Conservation (phyloP, 768 basidiomycete species). For the Tulasnella sp. region DNA sequence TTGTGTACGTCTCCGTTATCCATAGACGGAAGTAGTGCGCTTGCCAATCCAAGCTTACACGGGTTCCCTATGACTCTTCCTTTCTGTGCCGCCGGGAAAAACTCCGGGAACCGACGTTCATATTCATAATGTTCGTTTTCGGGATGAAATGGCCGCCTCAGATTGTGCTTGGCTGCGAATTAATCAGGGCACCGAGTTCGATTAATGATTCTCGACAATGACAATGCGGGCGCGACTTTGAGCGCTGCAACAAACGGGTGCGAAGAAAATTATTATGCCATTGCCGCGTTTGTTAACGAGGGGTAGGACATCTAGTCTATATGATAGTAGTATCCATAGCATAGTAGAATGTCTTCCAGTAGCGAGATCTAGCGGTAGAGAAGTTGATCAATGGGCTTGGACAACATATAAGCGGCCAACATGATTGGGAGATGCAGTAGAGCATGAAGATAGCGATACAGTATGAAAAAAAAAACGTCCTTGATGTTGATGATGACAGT, state of each 20-base stretch:
- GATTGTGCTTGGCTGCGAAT: background rate
- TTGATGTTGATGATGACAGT: background rate
- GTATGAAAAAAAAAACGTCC: background rate
- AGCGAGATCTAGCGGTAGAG: background rate
- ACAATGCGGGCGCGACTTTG: background rate
- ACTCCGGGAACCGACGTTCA: background rate
- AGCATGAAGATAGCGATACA: conserved; percentile 1
- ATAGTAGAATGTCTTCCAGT: background rate
- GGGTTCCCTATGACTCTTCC: background rate
- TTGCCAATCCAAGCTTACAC: background rate
- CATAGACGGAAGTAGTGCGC: background rate
- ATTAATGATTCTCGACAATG: background rate
- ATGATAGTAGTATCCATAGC: background rate
- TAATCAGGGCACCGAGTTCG: background rate
- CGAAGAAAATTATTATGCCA: background rate
- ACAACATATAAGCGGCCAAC: background rate
- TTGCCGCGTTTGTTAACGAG: background rate
- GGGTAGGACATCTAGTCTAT: background rate
- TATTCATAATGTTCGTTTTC: background rate
- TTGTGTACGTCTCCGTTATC: background rate
- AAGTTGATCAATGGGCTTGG: background rate
- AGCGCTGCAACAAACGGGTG: background rate
- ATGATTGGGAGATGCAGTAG: background rate
- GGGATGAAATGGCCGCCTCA: background rate
- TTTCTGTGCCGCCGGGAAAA: background rate